Evolutionary conservation across 2,329 filamentous ascomycete species (phyloP).

Genomic region (Trichophyton schoenleinii): DNA sequence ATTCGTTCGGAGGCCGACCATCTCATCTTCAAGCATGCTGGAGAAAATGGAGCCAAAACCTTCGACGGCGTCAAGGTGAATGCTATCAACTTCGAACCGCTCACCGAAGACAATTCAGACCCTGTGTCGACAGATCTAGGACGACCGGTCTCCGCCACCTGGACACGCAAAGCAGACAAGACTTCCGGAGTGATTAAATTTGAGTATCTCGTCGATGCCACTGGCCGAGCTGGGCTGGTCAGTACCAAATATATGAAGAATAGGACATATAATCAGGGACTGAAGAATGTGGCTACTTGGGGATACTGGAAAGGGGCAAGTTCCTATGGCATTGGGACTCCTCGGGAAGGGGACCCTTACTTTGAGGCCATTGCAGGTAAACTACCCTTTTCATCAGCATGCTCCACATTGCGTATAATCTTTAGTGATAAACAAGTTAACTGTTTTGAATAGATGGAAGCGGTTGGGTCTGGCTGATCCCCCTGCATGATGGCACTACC

Average conservation of each 20-base stretch:
- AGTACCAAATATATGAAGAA: conserved; percentile 41
- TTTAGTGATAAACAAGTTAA: neutral
- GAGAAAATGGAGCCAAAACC: conserved; percentile 27
- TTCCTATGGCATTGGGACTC: conserved; percentile 25
- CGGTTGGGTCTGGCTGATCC: conserved; percentile 42
- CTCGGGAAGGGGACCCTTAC: conserved; percentile 27
- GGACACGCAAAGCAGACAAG: neutral
- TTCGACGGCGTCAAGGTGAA: conserved; percentile 34
- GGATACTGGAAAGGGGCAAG: conserved; percentile 34
- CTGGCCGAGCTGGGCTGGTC: conserved; percentile 35
- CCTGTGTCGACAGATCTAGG: neutral
- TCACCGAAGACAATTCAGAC: neutral
- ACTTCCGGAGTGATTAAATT: conserved; percentile 20
- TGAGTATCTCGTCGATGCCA: conserved; percentile 40
- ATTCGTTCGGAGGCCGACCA: conserved; percentile 37
- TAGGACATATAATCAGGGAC: conserved; percentile 34
- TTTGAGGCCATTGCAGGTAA: conserved; percentile 34
- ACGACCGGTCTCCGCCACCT: conserved; percentile 4
- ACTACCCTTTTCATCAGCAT: conserved; percentile 5
- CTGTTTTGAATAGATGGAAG: conserved; percentile 26
- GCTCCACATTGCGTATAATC: neutral
- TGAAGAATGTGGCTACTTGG: conserved; percentile 42
- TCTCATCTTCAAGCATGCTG: conserved; percentile 35
- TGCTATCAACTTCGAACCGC: conserved; percentile 13
- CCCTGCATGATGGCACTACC: conserved; percentile 35